A percentile compares a stretch with the other conserved stretches of the same genome.
These are phyloP conservation scores for Graphiopsis chlorocephala DNA, from an alignment of 2,329 filamentous ascomycete genomes.

Conservation along the genomic window DNA sequence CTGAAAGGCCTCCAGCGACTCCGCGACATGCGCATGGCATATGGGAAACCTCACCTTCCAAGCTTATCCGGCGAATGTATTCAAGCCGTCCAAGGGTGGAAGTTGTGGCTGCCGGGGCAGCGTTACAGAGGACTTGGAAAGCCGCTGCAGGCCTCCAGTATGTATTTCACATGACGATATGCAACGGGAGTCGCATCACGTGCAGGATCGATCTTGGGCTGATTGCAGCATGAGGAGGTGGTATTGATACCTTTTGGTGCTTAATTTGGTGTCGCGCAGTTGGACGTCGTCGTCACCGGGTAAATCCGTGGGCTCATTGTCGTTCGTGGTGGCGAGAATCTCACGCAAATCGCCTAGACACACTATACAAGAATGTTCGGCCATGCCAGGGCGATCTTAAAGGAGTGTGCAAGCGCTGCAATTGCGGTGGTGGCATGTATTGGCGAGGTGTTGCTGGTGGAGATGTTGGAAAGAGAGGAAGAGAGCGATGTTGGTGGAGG, in stretches of 20 bases:
- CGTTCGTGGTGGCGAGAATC: conserved; percentile 46
- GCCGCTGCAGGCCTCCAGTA: conserved; percentile 30
- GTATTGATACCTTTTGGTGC: conserved; percentile 33
- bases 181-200: conserved; percentile 21
- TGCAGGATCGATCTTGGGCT: conserved; percentile 23
- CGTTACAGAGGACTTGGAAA: background rate
- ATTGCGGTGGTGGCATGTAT: conserved; percentile 11
- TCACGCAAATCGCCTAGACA: conserved; percentile 67
- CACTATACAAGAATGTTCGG: conserved; percentile 65
- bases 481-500: background rate
- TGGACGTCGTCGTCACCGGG: no score
- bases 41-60: conserved; percentile 38
- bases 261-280: conserved; percentile 22
- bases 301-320: conserved; percentile 25
- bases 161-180: conserved; percentile 12
- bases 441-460: background rate
- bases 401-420: background rate
- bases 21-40: conserved; percentile 26
- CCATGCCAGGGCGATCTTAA: conserved; percentile 44
- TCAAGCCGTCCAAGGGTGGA: conserved; percentile 41
- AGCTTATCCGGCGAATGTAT: conserved; percentile 40
- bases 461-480: background rate
- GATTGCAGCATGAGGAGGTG: conserved; percentile 13
- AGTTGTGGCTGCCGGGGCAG: conserved; percentile 24
- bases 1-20: conserved; percentile 33